Conservation (phyloP, 1,139 yeast genomes). For the Yamadazyma dendronema region DNA sequence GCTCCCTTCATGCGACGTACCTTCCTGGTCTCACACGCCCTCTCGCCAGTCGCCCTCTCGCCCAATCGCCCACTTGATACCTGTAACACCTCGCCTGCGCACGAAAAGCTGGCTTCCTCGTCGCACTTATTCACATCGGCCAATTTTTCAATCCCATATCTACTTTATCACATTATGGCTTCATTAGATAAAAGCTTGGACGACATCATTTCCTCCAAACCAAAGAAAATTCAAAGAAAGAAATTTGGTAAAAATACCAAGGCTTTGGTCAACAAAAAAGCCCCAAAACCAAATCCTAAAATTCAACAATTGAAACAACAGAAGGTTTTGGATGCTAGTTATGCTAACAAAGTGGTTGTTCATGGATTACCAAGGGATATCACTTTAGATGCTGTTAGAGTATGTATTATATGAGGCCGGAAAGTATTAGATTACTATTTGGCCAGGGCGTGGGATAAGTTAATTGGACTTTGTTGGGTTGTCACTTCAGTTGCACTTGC, state of each 20-base stretch:
- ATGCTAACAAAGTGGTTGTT: constrained; percentile 73
- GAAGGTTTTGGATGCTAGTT: constrained; percentile 48
- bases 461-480: too few species aligned
- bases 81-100: too few species aligned
- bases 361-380: constrained; percentile 79
- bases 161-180: constrained; percentile 12
- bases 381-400: constrained; percentile 75
- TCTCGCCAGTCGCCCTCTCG: too few species aligned
- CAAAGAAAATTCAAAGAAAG: constrained; percentile 22
- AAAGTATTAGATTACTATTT: not conserved
- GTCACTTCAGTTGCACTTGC: too few species aligned
- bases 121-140: too few species aligned
- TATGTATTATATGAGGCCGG: constrained; percentile 43
- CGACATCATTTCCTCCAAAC: constrained; percentile 78
- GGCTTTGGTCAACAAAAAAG: constrained; percentile 22
- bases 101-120: too few species aligned
- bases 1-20: too few species aligned
- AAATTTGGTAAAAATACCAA: constrained; percentile 18
- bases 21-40: too few species aligned
- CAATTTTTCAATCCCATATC: not conserved
- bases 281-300: constrained; percentile 27
- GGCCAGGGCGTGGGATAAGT: too few species aligned
- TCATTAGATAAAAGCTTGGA: constrained; percentile 88
- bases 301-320: constrained; percentile 32
- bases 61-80: too few species aligned